These are phyloP conservation scores for Eucalyptus victrix DNA, from an alignment of 345 rosid genomes.

Conservation along the genomic window DNA sequence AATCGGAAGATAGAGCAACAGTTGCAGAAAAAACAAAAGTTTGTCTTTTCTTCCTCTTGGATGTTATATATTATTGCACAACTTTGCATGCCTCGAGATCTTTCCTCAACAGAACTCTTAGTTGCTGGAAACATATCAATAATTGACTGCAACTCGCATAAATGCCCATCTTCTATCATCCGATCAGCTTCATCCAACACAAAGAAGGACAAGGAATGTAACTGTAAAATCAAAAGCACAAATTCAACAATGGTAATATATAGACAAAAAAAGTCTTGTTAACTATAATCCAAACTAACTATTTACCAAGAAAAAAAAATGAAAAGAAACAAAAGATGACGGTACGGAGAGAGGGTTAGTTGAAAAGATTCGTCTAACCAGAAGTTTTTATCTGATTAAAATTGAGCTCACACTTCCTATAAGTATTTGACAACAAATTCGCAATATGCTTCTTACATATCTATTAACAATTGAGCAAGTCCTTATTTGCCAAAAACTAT, in stretches of 20 bases:
- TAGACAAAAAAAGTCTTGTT: background rate
- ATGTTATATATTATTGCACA: constrained; percentile 40
- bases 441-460: background rate
- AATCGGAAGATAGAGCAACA: constrained; percentile 78
- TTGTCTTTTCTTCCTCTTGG: constrained; percentile 79
- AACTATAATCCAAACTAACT: background rate
- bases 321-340: background rate
- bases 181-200: constrained; percentile 97
- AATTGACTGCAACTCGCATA: constrained; percentile 84
- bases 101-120: constrained; percentile 24
- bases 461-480: background rate
- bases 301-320: background rate
- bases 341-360: background rate
- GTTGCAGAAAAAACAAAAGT: constrained; percentile 96
- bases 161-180: constrained; percentile 94
- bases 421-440: background rate
- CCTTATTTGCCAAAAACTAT: background rate
- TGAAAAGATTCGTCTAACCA: background rate
- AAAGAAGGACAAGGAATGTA: constrained; percentile 85
- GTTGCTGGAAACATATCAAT: constrained; percentile 77
- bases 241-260: background rate
- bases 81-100: constrained; percentile 30
- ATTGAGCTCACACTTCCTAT: background rate
- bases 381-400: background rate
- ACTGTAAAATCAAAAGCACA: constrained; percentile 24